Base-by-base conservation (phyloP, 192 early-diverging fungal genomes). In the Backusella parvicylindrica region DNA sequence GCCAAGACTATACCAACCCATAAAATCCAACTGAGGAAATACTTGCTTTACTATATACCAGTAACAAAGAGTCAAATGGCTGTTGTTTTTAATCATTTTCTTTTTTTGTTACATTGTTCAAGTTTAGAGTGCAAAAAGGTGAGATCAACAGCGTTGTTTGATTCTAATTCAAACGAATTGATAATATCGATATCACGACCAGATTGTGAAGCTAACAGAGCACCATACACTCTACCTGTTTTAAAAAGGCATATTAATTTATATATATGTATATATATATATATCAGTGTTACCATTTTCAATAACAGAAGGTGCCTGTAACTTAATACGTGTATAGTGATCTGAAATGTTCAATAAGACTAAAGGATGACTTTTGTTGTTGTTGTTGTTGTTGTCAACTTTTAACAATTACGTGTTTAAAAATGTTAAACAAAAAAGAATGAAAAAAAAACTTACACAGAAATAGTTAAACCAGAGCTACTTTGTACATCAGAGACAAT, bases 271-370 rank as follows among this genome's bases (percentile, higher is more conserved):
- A 75, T 69, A 2, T 11, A 68, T 36, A 56, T 33, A 37, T 16
- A 43, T 47, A 33, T 0, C 40, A 67, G n/a, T 2, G 6, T 53
- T 68, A 70, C 65, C 53, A 36, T 64, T 77, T 15, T 64, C 70
- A 65, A 68, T 43, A 49, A 68, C 38, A 18, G 32, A 36, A 6
- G 78, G 80, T 23, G 83, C 83, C 74, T 95, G 94, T 72, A 93
- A 76, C 40, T 86, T 87, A 6, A 83, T 86, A 26, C 95, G 85
- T 33, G 91, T 95, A 81, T 86, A 95, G 72, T 96, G 95, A 77
- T 96, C 95, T 6, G 94, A 95, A 65, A 95, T 91, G 64, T 96
- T 96, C 40, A 95, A 82, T 68, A 96, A 84, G n/a, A 93, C 93
- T 69, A 96, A 86, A 6, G 95, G 93, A 83, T 96, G 95, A 23